Conservation (phyloP, 768 basidiomycete genomes). For the Suillus plorans region DNA sequence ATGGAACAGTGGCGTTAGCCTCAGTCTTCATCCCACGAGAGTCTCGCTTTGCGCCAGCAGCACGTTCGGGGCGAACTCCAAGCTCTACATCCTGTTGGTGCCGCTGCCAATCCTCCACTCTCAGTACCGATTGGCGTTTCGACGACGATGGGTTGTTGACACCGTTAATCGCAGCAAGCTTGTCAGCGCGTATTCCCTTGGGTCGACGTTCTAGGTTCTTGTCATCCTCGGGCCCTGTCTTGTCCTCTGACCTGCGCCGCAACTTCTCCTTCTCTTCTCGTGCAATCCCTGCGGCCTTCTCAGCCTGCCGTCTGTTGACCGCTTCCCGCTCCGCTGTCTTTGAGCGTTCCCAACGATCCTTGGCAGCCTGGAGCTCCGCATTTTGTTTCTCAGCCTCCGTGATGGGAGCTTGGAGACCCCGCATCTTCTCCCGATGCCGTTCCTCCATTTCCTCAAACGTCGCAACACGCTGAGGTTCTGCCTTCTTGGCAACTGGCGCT, state of each 20-base stretch:
- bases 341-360: conserved; percentile 79
- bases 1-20: conserved; percentile 28
- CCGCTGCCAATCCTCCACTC: conserved; percentile 85
- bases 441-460: conserved; percentile 89
- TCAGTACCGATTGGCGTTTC: conserved; percentile 69
- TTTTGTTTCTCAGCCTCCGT: conserved; percentile 79
- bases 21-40: conserved; percentile 13
- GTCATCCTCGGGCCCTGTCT: conserved; percentile 31
- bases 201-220: conserved; percentile 42
- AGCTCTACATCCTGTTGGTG: conserved; percentile 55
- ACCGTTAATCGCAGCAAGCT: conserved; percentile 45
- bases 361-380: conserved; percentile 73
- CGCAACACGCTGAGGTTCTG: conserved; percentile 53
- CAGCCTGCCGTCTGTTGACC: conserved; percentile 69
- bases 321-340: conserved; percentile 73
- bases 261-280: conserved; percentile 46
- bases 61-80: conserved; percentile 27
- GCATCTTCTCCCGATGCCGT: conserved; percentile 82
- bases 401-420: conserved; percentile 77
- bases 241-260: conserved; percentile 42
- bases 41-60: conserved; percentile 21
- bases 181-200: conserved; percentile 53
- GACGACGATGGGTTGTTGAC: conserved; percentile 39
- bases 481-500: conserved; percentile 47
- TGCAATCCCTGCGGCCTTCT: conserved; percentile 52